Base-by-base conservation (phyloP, 345 rosid genomes). In the Linum usitatissimum region DNA sequence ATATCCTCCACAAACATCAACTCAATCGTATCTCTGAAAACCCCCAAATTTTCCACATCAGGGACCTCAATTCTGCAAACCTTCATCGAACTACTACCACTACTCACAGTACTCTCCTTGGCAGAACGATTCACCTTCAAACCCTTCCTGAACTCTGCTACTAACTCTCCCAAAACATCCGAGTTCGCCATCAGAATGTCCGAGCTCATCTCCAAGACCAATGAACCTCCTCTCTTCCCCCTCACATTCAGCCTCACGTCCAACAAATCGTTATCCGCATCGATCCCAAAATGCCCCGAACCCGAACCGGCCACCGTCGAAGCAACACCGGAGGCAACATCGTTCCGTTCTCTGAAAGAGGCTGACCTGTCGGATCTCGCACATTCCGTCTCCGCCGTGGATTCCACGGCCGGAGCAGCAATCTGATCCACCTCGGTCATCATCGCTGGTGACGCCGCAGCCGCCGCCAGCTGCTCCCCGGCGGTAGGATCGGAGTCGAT, bases 1-100 rank as follows among this genome's bases (percentile, higher is more conserved):
- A 92, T 80, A 23, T 79, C 81, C 9, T 81, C 86, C 71, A 84
- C 94, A 42, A 92, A 92, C 97, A 92, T 92, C 30, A 92, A 81
- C 72, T 87, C 87, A 15, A 92, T 76, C 6, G 91, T 85, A 70
- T 87, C 91, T 73, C 73, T 84, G 59, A 92, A 92, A 57, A 80
- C 76, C 21, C 78, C 87, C 68, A 92, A 72, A 77, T 92, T 89
- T 77, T 87, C 96, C 38, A 92, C 97, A 53, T 83, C 88, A 0
- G 78, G 76, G 31, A 85, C 95, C 74, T 89, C 94, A 19, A 89
- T 87, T 65, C 93, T 80, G 71, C 81, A 89, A 55, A 83, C 68
- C 20, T 19, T 64, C 34, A 42, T 48, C 23, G 69, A 48, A 19
- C 20, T 18, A 40, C 40, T 45, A 8, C 31, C 48, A 31, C 18